phyloP scores from a whole-genome alignment of 2,329 filamentous ascomycete species.

The Ascomycota sp. region DNA sequence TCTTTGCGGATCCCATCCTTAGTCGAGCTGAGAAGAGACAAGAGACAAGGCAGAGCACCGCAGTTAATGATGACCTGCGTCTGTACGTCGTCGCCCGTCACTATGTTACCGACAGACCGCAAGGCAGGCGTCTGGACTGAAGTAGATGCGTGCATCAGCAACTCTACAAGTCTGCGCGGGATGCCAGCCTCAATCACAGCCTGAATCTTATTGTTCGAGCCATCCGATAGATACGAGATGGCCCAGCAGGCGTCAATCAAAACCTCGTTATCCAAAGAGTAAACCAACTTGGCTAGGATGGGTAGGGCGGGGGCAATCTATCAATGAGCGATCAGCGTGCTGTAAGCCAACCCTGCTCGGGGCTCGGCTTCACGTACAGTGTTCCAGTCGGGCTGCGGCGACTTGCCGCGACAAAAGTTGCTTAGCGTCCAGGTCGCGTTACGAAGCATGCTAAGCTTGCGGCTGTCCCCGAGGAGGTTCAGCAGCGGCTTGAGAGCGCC shows the following conservation, averaged over 20 bases:
- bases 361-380: conserved; percentile 69
- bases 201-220: conserved; percentile 97
- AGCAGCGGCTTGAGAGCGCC: conserved; percentile 83
- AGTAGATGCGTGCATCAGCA: conserved; percentile 94
- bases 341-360: too few species aligned
- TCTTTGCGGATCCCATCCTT: conserved; percentile 99
- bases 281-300: conserved; percentile 90
- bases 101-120: conserved; percentile 94
- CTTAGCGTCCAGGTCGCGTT: conserved; percentile 98
- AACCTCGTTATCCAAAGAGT: conserved; percentile 95
- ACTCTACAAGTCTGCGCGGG: conserved; percentile 83
- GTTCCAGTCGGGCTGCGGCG: conserved; percentile 92
- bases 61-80: conserved; percentile 99
- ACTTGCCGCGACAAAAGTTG: conserved; percentile 99
- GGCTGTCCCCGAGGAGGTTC: conserved; percentile 80
- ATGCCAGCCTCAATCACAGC: conserved; percentile 97
- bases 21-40: conserved; percentile 83
- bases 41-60: conserved; percentile 74
- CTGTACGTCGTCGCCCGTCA: conserved; percentile 95
- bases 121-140: conserved; percentile 96
- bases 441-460: conserved; percentile 96
- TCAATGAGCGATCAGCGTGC: too few species aligned
- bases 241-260: conserved; percentile 99
- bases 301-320: conserved; percentile 89
- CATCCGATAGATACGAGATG: conserved; percentile 94